These are phyloP conservation scores for Vinca minor DNA, from an alignment of 257 asterid genomes.

Conservation along the genomic window DNA sequence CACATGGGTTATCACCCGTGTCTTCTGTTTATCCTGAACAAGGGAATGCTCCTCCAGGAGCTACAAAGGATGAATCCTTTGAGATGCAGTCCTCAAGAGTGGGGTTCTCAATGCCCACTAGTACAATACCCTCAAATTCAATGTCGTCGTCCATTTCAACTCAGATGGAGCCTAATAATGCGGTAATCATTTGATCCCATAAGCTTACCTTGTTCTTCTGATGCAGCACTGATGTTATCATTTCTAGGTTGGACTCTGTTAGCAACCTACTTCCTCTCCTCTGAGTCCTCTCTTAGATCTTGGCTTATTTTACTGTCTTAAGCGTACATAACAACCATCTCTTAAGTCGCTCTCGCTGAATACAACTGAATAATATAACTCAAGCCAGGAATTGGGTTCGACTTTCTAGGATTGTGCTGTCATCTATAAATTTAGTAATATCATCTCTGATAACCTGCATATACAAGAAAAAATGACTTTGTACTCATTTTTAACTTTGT, in stretches of 20 bases:
- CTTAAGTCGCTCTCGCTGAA: background rate
- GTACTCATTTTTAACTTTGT: background rate
- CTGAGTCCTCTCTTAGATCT: background rate
- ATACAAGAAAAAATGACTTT: background rate
- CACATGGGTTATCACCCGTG: slow-evolving; percentile 44
- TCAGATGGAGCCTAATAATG: slow-evolving; percentile 34
- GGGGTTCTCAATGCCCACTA: slow-evolving; percentile 38
- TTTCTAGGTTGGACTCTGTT: background rate
- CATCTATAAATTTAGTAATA: background rate
- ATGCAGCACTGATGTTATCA: slow-evolving; percentile 12
- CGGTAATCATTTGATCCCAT: slow-evolving; percentile 28
- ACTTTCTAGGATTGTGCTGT: background rate
- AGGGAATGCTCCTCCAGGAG: slow-evolving; percentile 39
- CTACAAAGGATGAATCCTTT: slow-evolving; percentile 52
- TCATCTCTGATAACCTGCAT: background rate
- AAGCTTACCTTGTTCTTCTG: slow-evolving; percentile 5
- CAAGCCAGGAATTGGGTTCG: background rate
- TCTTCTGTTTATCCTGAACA: slow-evolving; percentile 42
- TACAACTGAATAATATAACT: background rate
- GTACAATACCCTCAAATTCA: slow-evolving; percentile 29
- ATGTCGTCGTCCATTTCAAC: slow-evolving; percentile 32
- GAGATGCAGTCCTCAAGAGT: slow-evolving; percentile 57
- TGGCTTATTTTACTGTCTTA: background rate
- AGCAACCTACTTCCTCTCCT: background rate
- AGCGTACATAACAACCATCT: background rate